Conservation (phyloP, 1,284 basidiomycete species). For the Ceratorhiza oryzae-sativae region DNA sequence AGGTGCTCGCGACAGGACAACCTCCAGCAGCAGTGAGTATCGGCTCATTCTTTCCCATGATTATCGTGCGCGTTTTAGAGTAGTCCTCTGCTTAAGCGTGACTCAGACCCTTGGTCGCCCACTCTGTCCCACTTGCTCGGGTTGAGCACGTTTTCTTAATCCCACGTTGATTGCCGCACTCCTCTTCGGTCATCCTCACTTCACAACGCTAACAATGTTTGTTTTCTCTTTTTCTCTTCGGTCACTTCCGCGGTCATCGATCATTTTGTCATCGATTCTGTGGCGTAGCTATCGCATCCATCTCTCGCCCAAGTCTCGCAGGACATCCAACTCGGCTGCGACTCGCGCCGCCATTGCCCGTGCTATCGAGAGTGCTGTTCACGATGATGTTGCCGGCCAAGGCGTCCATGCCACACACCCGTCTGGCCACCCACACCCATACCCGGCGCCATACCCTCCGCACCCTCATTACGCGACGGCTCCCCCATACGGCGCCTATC, state of each 20-base stretch:
- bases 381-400: constrained; percentile 7
- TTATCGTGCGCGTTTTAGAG: background rate
- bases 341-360: constrained; percentile 43
- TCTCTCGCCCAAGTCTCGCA: constrained; percentile 43
- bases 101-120: background rate
- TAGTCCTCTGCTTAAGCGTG: constrained; percentile 20
- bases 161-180: constrained; percentile 22
- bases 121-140: background rate
- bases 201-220: constrained; percentile 1
- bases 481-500: constrained; percentile 28
- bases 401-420: constrained; percentile 30
- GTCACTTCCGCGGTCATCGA: background rate
- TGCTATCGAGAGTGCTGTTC: constrained; percentile 39
- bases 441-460: constrained; percentile 17
- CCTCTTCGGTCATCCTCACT: background rate
- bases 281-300: constrained; percentile 44
- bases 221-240: background rate
- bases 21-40: constrained; percentile 79
- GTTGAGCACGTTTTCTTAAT: constrained; percentile 20
- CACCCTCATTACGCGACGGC: constrained; percentile 24
- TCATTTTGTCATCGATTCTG: constrained; percentile 8
- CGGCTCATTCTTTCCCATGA: constrained; percentile 33
- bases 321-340: constrained; percentile 42
- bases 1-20: constrained; percentile 82
- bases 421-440: constrained; percentile 22